Evolutionary conservation across 169 alveolate species (phyloP).

Genomic region (Eimeria praecox): DNA sequence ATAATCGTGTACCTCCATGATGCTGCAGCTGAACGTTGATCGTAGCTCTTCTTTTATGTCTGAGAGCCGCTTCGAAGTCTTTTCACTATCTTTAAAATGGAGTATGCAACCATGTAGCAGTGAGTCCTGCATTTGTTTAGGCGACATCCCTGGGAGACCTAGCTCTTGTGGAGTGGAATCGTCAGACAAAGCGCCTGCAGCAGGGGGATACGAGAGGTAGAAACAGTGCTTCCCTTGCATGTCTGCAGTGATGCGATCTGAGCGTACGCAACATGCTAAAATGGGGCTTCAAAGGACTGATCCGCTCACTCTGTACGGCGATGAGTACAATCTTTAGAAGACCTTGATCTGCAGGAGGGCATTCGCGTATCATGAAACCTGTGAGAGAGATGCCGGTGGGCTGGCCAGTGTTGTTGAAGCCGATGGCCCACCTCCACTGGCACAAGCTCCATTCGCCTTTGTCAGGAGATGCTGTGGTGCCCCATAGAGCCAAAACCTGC

Average conservation of each 20-base stretch:
- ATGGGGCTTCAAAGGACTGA: background rate
- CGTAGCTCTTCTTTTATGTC: constrained; percentile 21
- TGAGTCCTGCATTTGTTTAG: background rate
- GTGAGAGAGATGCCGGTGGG: constrained; percentile 21
- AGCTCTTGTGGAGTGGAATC: constrained; percentile 26
- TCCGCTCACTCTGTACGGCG: constrained; percentile 7
- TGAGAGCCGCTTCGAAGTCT: background rate
- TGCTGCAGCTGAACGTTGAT: background rate
- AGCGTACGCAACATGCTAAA: background rate
- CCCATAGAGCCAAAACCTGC: constrained; percentile 42
- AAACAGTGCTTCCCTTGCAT: background rate
- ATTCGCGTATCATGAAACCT: constrained; percentile 8
- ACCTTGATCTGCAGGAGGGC: constrained; percentile 52
- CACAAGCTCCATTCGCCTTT: constrained; percentile 19
- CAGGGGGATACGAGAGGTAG: background rate
- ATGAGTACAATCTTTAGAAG: background rate
- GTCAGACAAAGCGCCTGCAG: constrained; percentile 66
- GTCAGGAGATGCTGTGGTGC: constrained; percentile 9
- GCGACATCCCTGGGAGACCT: constrained; percentile 16
- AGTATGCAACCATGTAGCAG: constrained; percentile 11
- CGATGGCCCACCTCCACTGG: constrained; percentile 56
- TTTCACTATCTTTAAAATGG: background rate
- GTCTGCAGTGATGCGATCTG: background rate
- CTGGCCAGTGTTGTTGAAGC: constrained; percentile 23
- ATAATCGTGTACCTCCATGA: constrained; percentile 8